A percentile compares a stretch with the other conserved stretches of the same genome.
These are phyloP conservation scores for Telfairia occidentalis DNA, from an alignment of 331 rosid genomes.

Conservation along the genomic window DNA sequence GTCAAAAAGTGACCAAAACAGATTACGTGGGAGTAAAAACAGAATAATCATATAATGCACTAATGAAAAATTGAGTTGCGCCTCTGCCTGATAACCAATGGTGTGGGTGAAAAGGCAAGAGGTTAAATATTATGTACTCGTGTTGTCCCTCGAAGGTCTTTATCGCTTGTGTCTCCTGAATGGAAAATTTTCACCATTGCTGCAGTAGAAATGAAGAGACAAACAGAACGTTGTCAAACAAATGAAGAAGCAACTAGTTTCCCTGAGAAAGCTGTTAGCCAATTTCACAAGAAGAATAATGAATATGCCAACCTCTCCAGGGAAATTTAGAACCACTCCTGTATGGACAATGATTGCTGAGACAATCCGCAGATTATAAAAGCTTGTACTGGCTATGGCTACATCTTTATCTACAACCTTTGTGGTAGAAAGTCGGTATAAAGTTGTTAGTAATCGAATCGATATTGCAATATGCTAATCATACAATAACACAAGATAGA, in stretches of 20 bases:
- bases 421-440: neutral
- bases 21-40: neutral
- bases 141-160: neutral
- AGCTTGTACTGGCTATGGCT: conserved; percentile 2
- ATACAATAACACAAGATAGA: neutral
- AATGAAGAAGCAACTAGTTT: neutral
- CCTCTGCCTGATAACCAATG: neutral
- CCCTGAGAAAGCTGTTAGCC: neutral
- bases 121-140: neutral
- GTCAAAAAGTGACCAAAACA: neutral
- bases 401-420: conserved; percentile 11
- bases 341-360: neutral
- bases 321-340: neutral
- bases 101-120: neutral
- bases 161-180: neutral
- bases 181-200: conserved; percentile 1
- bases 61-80: neutral
- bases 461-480: neutral
- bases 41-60: neutral
- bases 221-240: neutral
- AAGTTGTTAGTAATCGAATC: neutral
- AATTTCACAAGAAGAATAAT: neutral
- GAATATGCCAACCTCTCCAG: conserved; percentile 1
- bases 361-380: neutral
- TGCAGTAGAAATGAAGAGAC: neutral